Percentiles rank a stretch among this genome's conserved stretches.
Evolutionary conservation across 768 basidiomycete genomes (phyloP).

Genomic region (Suillus decipiens): DNA sequence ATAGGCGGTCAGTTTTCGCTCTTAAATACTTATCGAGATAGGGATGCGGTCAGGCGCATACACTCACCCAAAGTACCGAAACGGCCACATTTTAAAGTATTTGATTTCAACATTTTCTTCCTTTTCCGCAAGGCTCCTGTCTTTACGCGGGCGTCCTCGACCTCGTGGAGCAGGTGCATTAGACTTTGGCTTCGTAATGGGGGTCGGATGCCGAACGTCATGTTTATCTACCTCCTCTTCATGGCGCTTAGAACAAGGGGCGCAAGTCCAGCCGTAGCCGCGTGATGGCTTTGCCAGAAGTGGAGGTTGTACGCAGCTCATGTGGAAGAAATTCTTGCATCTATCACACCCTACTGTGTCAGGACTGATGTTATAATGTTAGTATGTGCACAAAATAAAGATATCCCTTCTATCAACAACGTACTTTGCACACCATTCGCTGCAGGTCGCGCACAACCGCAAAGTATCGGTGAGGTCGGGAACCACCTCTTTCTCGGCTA

Average conservation of each 20-base stretch:
- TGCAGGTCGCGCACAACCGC: conserved; percentile 84
- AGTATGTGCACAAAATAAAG: conserved; percentile 20
- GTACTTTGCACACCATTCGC: conserved; percentile 87
- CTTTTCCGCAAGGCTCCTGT: conserved; percentile 68
- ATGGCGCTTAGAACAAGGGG: conserved; percentile 85
- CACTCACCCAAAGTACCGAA: conserved; percentile 94
- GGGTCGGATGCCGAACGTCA: conserved; percentile 61
- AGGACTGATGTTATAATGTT: conserved; percentile 45
- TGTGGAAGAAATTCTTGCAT: conserved; percentile 94
- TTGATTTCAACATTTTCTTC: conserved; percentile 79
- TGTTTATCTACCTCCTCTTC: conserved; percentile 84
- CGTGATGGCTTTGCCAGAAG: conserved; percentile 88
- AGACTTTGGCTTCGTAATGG: conserved; percentile 58
- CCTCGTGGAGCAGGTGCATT: conserved; percentile 74
- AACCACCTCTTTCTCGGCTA: conserved; percentile 92
- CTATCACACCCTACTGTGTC: conserved; percentile 89
- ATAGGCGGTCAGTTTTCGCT: conserved; percentile 15
- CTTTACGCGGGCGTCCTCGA: conserved; percentile 77
- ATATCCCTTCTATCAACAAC: conserved; percentile 27
- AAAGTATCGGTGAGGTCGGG: conserved; percentile 86
- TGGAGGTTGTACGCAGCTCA: conserved; percentile 92
- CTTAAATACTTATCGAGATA: conserved; percentile 6
- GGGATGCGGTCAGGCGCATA: not conserved
- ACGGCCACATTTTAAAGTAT: conserved; percentile 91
- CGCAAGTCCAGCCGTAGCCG: conserved; percentile 98